Percentiles rank a stretch among this genome's conserved stretches.
phyloP scores from a whole-genome alignment of 306 rosid genomes.

The Biancaea sappan region DNA sequence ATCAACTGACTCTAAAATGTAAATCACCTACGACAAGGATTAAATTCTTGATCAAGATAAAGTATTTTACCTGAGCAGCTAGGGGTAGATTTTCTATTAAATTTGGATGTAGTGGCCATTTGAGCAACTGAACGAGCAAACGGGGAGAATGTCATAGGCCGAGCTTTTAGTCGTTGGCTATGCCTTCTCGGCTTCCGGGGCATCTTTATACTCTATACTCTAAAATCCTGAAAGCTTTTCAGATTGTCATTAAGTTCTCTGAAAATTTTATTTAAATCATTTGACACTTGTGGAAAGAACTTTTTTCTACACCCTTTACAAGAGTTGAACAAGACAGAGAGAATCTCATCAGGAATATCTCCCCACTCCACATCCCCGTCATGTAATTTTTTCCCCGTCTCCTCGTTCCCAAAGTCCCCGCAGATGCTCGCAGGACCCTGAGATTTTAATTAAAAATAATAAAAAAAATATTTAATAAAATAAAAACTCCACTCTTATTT shows the following conservation, averaged over 20 bases:
- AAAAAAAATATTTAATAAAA: too few relatives aligned
- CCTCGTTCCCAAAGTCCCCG: too few relatives aligned
- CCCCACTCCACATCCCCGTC: too few relatives aligned
- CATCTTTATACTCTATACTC: conserved; percentile 38
- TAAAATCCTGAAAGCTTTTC: background rate
- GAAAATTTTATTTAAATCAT: background rate
- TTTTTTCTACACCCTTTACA: too few relatives aligned
- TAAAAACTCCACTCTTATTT: too few relatives aligned
- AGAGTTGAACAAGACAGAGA: too few relatives aligned
- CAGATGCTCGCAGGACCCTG: too few relatives aligned
- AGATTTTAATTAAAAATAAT: too few relatives aligned
- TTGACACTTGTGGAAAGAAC: background rate
- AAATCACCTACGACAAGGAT: conserved; percentile 31
- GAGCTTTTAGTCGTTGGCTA: conserved; percentile 32
- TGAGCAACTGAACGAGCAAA: conserved; percentile 61
- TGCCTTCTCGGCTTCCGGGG: conserved; percentile 50
- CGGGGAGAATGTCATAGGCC: conserved; percentile 65
- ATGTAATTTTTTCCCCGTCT: too few relatives aligned
- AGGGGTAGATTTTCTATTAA: conserved; percentile 30
- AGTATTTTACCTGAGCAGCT: conserved; percentile 30
- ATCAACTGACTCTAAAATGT: background rate
- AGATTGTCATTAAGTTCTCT: background rate
- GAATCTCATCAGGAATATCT: too few relatives aligned
- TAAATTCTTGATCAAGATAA: background rate
- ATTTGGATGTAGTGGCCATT: conserved; percentile 31